A percentile compares a stretch with the other conserved stretches of the same genome.
Evolutionary conservation across 164 flowering plant species (phyloP).

Genomic region (Magnolia kwangsiensis): DNA sequence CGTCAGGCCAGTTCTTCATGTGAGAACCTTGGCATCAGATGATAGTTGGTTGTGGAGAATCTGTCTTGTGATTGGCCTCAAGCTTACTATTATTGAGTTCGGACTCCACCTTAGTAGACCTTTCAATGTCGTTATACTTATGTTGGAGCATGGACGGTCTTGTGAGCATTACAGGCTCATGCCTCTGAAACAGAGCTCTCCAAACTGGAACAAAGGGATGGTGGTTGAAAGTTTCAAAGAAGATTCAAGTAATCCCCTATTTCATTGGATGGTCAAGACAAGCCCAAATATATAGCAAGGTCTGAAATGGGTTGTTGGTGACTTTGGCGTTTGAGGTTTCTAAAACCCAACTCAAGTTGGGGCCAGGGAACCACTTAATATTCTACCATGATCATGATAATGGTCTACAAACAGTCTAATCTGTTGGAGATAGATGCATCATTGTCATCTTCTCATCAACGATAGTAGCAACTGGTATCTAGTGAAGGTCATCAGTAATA

Average conservation of each 20-base stretch:
- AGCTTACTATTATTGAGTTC: no score
- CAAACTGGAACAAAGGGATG: no score
- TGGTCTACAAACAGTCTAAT: not conserved
- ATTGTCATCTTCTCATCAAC: not conserved
- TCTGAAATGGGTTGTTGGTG: not conserved
- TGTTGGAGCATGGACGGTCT: no score
- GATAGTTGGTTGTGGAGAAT: no score
- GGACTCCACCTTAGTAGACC: no score
- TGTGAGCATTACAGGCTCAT: no score
- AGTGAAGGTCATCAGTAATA: not conserved
- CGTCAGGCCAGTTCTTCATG: no score
- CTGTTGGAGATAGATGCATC: not conserved
- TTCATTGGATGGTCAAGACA: conserved; percentile 1
- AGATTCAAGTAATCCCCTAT: not conserved
- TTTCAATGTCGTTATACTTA: no score
- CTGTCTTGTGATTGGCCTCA: no score
- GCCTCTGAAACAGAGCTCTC: no score
- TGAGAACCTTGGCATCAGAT: no score
- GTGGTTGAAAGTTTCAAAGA: no score
- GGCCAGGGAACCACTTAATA: not conserved
- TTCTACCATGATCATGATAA: not conserved
- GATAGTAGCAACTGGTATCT: not conserved
- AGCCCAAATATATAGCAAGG: conserved; percentile 2
- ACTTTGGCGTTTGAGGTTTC: not conserved
- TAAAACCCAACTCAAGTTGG: not conserved